These are phyloP conservation scores for Penicillium coffeae DNA, from an alignment of 495 filamentous ascomycete genomes.

Conservation along the genomic window DNA sequence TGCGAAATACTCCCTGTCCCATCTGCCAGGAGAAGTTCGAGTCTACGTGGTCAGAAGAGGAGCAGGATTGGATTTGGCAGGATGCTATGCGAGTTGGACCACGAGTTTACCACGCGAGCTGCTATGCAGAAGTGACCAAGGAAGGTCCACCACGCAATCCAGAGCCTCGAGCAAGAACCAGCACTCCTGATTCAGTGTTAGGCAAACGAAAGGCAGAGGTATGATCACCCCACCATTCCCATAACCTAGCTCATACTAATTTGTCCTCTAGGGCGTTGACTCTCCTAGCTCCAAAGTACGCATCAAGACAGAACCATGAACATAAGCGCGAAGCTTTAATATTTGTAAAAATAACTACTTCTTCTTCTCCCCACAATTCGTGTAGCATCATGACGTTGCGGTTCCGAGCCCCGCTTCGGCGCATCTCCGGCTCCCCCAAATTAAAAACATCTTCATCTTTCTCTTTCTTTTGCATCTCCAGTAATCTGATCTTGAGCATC, in stretches of 20 bases:
- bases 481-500: not conserved
- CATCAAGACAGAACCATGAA: slow-evolving; percentile 36
- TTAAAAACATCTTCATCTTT: slow-evolving; percentile 1
- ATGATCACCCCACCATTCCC: not conserved
- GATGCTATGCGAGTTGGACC: slow-evolving; percentile 77
- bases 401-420: slow-evolving; percentile 28
- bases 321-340: slow-evolving; percentile 11
- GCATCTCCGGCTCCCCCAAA: slow-evolving; percentile 19
- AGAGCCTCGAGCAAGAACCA: slow-evolving; percentile 40
- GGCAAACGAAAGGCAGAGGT: slow-evolving; percentile 79
- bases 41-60: slow-evolving; percentile 81
- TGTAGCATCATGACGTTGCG: slow-evolving; percentile 13
- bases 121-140: slow-evolving; percentile 77
- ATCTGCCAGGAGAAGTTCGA: slow-evolving; percentile 96
- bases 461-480: not conserved
- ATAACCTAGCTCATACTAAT: slow-evolving; percentile 9
- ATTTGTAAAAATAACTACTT: slow-evolving; percentile 3
- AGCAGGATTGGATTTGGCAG: slow-evolving; percentile 95
- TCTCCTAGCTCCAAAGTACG: slow-evolving; percentile 39
- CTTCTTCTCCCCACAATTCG: slow-evolving; percentile 1
- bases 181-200: slow-evolving; percentile 63
- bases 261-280: slow-evolving; percentile 22
- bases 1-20: slow-evolving; percentile 71
- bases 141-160: slow-evolving; percentile 46
- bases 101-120: slow-evolving; percentile 84